Conservation (phyloP, 1,139 yeast species). For the Suhomyces yuchorum region DNA sequence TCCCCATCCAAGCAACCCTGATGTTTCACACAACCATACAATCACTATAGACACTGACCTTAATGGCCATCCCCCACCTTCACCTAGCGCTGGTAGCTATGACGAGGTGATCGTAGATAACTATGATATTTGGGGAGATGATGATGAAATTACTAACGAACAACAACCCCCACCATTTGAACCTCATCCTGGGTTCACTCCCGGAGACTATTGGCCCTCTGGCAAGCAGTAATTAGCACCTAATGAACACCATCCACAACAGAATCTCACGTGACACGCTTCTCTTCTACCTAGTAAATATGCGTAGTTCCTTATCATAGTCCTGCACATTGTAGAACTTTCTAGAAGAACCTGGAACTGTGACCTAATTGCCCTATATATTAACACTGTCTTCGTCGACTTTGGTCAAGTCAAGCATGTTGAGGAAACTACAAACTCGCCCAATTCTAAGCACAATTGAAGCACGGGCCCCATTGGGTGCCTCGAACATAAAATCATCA, state of each 20-base stretch:
- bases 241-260: background rate
- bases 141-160: conserved; percentile 13
- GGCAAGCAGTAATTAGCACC: conserved; percentile 8
- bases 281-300: no score
- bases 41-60: background rate
- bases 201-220: conserved; percentile 41
- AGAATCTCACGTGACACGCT: no score
- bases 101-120: conserved; percentile 34
- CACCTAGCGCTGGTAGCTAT: conserved; percentile 18
- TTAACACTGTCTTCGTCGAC: background rate
- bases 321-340: conserved; percentile 13
- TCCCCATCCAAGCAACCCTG: background rate
- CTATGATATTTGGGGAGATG: conserved; percentile 31
- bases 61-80: background rate
- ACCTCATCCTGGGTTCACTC: conserved; percentile 37
- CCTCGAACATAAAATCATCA: background rate
- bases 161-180: conserved; percentile 35
- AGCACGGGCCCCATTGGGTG: background rate
- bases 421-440: background rate
- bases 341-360: conserved; percentile 11
- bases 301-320: background rate
- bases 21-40: background rate
- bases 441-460: background rate
- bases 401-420: background rate
- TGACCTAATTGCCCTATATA: conserved; percentile 1